phyloP scores from a whole-genome alignment of 768 basidiomycete species.

The Cystofilobasidium macerans region DNA sequence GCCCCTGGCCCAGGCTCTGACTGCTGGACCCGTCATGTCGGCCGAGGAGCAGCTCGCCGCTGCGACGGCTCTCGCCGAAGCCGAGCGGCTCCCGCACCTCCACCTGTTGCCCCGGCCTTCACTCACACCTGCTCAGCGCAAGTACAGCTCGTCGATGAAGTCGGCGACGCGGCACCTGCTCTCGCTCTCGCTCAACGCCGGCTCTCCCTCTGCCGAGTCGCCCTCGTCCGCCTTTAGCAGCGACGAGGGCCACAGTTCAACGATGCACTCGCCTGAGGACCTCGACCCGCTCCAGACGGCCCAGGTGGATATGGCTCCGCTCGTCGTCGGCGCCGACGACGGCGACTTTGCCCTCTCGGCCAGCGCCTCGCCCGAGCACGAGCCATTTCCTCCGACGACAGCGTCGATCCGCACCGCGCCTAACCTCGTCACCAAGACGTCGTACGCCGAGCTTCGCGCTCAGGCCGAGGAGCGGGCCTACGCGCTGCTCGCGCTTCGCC shows the following conservation, averaged over 20 bases:
- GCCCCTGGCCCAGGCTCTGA: no score
- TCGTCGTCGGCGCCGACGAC: background rate
- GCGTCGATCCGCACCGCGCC: background rate
- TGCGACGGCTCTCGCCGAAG: background rate
- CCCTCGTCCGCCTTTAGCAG: no score
- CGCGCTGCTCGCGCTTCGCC: background rate
- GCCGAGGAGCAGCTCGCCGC: background rate
- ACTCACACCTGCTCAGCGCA: slow-evolving; percentile 5
- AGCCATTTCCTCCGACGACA: background rate
- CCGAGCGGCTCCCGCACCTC: slow-evolving; percentile 3
- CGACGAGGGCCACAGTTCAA: background rate
- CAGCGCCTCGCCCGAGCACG: background rate
- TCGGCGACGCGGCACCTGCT: slow-evolving; percentile 6
- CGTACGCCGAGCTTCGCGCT: slow-evolving; percentile 1
- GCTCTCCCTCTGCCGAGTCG: background rate
- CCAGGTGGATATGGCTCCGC: background rate
- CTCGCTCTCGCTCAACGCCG: slow-evolving; percentile 6
- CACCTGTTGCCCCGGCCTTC: slow-evolving; percentile 15
- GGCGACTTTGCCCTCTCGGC: slow-evolving; percentile 5
- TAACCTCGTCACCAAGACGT: background rate
- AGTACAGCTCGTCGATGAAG: slow-evolving; percentile 7
- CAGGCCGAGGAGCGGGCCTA: background rate
- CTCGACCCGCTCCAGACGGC: background rate
- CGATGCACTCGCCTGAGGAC: background rate
- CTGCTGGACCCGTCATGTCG: no score